Conservation (phyloP, 306 rosid species). For the Crataegus laevigata region DNA sequence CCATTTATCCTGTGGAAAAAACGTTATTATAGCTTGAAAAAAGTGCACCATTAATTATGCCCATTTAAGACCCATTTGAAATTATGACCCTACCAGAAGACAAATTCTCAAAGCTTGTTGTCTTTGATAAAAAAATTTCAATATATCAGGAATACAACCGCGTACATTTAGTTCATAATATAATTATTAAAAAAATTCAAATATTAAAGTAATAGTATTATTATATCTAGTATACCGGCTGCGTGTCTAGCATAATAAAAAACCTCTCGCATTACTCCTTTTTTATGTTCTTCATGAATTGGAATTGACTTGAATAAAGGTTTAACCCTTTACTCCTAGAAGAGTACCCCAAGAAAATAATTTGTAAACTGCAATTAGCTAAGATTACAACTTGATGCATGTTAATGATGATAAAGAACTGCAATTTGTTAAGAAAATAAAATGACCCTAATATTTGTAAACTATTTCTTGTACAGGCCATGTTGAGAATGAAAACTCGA, state of each 20-base stretch:
- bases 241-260: rapidly evolving
- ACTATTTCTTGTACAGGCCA: neutral
- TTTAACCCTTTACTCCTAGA: neutral
- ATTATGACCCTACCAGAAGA: neutral
- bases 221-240: rapidly evolving
- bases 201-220: too few species aligned
- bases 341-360: neutral
- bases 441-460: neutral
- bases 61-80: neutral
- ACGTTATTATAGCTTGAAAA: neutral
- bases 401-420: neutral
- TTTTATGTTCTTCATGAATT: neutral
- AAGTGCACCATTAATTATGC: neutral
- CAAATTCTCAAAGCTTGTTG: neutral
- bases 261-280: too few species aligned
- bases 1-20: neutral
- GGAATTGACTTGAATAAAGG: neutral
- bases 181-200: too few species aligned
- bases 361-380: neutral
- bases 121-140: neutral
- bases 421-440: neutral
- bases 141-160: too few species aligned
- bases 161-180: too few species aligned
- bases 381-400: neutral
- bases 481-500: neutral